phyloP scores from a whole-genome alignment of 2,329 filamentous ascomycete species.

The Sclerotinia trifoliorum region DNA sequence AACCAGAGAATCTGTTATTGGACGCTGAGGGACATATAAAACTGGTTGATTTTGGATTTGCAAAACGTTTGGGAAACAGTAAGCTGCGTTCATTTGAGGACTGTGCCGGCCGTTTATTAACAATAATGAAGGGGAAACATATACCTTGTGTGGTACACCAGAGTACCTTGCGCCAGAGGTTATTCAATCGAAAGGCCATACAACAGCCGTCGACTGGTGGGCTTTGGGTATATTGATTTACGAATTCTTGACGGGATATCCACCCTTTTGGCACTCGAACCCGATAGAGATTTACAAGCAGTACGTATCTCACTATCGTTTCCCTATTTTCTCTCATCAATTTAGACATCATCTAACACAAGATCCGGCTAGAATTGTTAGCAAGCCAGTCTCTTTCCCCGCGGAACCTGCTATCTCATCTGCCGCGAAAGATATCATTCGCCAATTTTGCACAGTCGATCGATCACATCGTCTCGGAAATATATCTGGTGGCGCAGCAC shows the following conservation, averaged over 20 bases:
- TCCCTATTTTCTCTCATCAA: not conserved
- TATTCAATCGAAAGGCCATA: slow-evolving; percentile 77
- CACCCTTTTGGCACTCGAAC: slow-evolving; percentile 84
- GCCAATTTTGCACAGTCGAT: slow-evolving; percentile 74
- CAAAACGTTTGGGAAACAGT: slow-evolving; percentile 70
- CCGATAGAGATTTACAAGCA: slow-evolving; percentile 85
- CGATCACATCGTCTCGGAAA: slow-evolving; percentile 76
- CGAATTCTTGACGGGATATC: slow-evolving; percentile 81
- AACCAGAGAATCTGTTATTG: slow-evolving; percentile 78
- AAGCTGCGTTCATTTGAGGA: slow-evolving; percentile 29
- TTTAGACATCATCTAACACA: slow-evolving; percentile 13
- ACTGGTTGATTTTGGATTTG: slow-evolving; percentile 82
- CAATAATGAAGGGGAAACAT: slow-evolving; percentile 45
- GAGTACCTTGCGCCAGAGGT: slow-evolving; percentile 84
- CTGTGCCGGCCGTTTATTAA: slow-evolving; percentile 15
- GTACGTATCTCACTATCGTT: slow-evolving; percentile 45
- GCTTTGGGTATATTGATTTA: slow-evolving; percentile 80
- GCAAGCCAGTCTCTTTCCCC: slow-evolving; percentile 74
- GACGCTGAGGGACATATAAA: slow-evolving; percentile 78
- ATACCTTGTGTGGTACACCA: slow-evolving; percentile 79
- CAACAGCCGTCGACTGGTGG: slow-evolving; percentile 83
- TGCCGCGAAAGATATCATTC: slow-evolving; percentile 72
- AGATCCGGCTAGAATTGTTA: slow-evolving; percentile 61
- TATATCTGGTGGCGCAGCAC: slow-evolving; percentile 68
- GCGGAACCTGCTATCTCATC: slow-evolving; percentile 60